Conservation (phyloP, 1,284 basidiomycete species). For the Chondrostereum purpureum region DNA sequence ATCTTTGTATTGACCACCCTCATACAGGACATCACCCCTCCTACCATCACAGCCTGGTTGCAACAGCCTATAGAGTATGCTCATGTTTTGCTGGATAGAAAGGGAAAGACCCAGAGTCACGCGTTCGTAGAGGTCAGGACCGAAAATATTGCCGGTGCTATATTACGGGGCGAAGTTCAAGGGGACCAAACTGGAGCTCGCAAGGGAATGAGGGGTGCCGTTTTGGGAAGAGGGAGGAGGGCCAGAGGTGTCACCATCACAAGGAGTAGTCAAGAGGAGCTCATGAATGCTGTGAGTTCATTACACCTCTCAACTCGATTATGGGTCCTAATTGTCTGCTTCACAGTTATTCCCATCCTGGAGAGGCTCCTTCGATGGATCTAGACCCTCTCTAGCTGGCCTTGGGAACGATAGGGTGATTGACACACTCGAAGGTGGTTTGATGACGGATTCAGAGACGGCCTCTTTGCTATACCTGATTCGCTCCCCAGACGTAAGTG, state of each 20-base stretch:
- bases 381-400: constrained; percentile 56
- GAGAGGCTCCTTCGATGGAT: constrained; percentile 68
- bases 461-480: constrained; percentile 60
- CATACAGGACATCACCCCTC: constrained; percentile 70
- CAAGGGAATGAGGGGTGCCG: constrained; percentile 38
- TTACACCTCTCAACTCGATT: not conserved
- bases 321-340: constrained; percentile 8
- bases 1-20: constrained; percentile 8
- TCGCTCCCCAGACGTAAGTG: constrained; percentile 63
- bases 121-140: constrained; percentile 1
- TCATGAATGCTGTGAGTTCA: constrained; percentile 63
- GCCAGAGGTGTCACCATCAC: constrained; percentile 78
- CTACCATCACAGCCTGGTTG: constrained; percentile 60
- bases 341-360: constrained; percentile 68
- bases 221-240: constrained; percentile 69
- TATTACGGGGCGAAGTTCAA: constrained; percentile 49
- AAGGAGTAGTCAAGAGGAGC: constrained; percentile 65
- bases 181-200: constrained; percentile 17
- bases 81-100: constrained; percentile 69
- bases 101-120: constrained; percentile 59
- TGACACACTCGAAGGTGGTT: constrained; percentile 48
- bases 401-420: constrained; percentile 50
- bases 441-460: constrained; percentile 61
- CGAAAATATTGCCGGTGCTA: constrained; percentile 31
- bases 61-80: constrained; percentile 60